A percentile compares a stretch with the other conserved stretches of the same genome.
Conservation (phyloP, 148 eudicot genomes). For the Cornus suecica region DNA sequence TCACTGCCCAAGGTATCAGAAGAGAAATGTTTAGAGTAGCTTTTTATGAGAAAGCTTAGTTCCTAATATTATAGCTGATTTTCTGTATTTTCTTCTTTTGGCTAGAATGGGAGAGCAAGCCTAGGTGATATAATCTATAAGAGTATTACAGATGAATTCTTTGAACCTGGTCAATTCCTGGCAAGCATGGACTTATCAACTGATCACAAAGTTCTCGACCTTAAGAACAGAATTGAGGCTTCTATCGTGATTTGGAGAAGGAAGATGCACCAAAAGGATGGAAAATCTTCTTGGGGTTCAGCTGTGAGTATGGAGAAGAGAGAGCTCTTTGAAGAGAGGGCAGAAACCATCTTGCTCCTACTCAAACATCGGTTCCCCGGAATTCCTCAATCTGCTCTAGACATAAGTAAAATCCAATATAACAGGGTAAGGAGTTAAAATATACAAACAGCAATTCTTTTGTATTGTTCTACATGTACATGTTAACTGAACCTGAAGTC, state of each 20-base stretch:
- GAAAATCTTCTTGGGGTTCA: slow-evolving; percentile 60
- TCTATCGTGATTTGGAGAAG: slow-evolving; percentile 67
- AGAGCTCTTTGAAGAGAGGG: slow-evolving; percentile 69
- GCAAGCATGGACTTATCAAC: slow-evolving; percentile 47
- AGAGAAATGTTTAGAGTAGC: background rate
- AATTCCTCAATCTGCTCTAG: slow-evolving; percentile 53
- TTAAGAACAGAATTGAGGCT: slow-evolving; percentile 65
- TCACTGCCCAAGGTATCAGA: slow-evolving; percentile 51
- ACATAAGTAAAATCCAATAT: slow-evolving; percentile 58
- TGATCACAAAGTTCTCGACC: slow-evolving; percentile 61
- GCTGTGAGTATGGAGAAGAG: slow-evolving; percentile 56
- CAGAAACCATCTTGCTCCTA: slow-evolving; percentile 55
- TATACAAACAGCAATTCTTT: background rate
- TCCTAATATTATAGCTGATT: background rate
- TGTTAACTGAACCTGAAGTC: background rate
- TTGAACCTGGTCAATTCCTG: slow-evolving; percentile 50
- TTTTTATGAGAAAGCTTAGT: background rate
- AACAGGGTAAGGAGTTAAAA: slow-evolving; percentile 38
- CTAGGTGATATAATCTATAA: slow-evolving; percentile 64
- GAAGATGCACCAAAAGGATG: slow-evolving; percentile 58
- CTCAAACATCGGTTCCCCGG: slow-evolving; percentile 63
- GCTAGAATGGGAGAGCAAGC: slow-evolving; percentile 59
- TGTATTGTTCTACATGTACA: background rate
- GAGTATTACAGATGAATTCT: slow-evolving; percentile 57
- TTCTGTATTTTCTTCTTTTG: background rate